Percentiles rank a stretch among this genome's conserved stretches.
These are phyloP conservation scores for Cyphellophora europaea DNA, from an alignment of 2,329 filamentous ascomycete genomes.

Conservation along the genomic window DNA sequence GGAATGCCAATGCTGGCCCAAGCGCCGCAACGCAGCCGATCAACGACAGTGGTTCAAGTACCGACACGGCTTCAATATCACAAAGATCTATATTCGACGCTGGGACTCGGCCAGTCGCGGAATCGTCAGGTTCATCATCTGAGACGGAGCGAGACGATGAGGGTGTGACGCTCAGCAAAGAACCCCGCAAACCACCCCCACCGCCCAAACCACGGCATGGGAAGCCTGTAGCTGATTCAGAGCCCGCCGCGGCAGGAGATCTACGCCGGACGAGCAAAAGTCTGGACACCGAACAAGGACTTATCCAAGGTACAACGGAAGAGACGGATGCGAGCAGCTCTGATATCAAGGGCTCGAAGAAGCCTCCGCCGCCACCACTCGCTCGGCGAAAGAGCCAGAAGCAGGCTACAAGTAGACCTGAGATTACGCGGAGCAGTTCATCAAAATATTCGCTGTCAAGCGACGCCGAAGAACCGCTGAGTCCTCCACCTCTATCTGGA, in stretches of 20 bases:
- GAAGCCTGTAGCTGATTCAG: too few species aligned
- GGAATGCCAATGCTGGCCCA: slow-evolving; percentile 18
- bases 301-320: too few species aligned
- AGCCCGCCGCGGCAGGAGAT: too few species aligned
- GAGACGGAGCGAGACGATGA: slow-evolving; percentile 45
- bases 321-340: too few species aligned
- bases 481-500: slow-evolving; percentile 23
- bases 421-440: slow-evolving; percentile 23
- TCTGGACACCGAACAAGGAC: too few species aligned
- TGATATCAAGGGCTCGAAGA: slow-evolving; percentile 18
- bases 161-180: not conserved
- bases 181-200: slow-evolving; percentile 17
- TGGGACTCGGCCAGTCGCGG: slow-evolving; percentile 31
- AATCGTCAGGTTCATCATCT: slow-evolving; percentile 50
- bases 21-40: slow-evolving; percentile 17
- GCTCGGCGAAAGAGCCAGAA: slow-evolving; percentile 38
- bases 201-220: slow-evolving; percentile 3
- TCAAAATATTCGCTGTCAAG: slow-evolving; percentile 21
- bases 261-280: too few species aligned
- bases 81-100: slow-evolving; percentile 50
- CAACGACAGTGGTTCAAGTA: slow-evolving; percentile 39
- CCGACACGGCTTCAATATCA: slow-evolving; percentile 50
- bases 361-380: slow-evolving; percentile 39
- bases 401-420: slow-evolving; percentile 27
- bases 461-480: slow-evolving; percentile 17